These are phyloP conservation scores for Bacidia gigantensis DNA, from an alignment of 495 filamentous ascomycete species.

Conservation along the genomic window DNA sequence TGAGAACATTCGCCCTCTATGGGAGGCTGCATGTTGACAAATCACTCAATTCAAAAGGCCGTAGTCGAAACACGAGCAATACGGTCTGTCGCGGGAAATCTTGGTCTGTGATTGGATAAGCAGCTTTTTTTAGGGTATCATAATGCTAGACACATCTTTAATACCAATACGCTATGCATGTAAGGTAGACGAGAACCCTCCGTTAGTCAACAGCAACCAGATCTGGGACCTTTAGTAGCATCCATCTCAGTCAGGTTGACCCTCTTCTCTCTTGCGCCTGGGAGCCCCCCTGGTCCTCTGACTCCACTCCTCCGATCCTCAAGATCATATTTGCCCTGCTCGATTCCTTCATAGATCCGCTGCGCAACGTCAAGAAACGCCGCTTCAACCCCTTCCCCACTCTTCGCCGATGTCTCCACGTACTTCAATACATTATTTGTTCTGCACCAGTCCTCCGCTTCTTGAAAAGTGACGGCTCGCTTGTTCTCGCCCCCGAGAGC, in stretches of 20 bases:
- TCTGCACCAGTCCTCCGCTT: conserved; percentile 79
- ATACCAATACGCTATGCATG: not conserved
- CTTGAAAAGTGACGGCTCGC: conserved; percentile 60
- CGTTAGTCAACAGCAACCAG: not conserved
- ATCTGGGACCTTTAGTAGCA: not conserved
- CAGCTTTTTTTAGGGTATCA: not conserved
- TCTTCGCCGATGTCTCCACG: conserved; percentile 93
- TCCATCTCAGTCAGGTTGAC: not conserved
- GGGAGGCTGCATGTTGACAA: too few species aligned
- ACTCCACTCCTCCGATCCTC: conserved; percentile 92
- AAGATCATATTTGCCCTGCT: conserved; percentile 82
- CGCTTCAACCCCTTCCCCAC: conserved; percentile 78
- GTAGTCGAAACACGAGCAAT: too few species aligned
- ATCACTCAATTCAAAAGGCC: too few species aligned
- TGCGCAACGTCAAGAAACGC: conserved; percentile 89
- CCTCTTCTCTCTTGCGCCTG: not conserved
- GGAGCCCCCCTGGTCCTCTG: conserved; percentile 47
- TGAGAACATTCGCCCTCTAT: too few species aligned
- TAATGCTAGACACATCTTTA: not conserved
- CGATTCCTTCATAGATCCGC: conserved; percentile 89
- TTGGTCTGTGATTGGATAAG: too few species aligned
- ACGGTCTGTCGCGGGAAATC: too few species aligned
- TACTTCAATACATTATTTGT: conserved; percentile 73
- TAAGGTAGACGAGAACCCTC: not conserved
- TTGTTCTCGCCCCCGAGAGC: conserved; percentile 34